Evolutionary conservation across 768 basidiomycete genomes (phyloP).

Genomic region (Omphalotus guepiniiformis): DNA sequence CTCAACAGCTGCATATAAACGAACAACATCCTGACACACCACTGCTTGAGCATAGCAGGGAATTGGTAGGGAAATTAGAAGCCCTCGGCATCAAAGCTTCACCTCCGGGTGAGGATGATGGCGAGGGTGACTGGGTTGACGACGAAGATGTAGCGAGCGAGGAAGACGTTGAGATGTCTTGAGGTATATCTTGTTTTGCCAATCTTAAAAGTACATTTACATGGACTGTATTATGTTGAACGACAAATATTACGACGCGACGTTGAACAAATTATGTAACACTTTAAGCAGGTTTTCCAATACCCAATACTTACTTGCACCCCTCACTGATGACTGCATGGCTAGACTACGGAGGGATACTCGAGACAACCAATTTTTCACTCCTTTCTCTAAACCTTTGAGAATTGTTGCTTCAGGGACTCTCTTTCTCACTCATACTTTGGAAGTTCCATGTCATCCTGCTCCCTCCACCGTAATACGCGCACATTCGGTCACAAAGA

Average conservation of each 20-base stretch:
- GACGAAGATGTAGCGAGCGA: slow-evolving; percentile 55
- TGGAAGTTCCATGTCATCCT: slow-evolving; percentile 59
- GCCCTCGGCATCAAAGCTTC: slow-evolving; percentile 61
- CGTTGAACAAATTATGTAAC: no score
- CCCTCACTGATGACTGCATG: no score
- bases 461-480: slow-evolving; percentile 53
- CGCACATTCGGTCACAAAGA: slow-evolving; percentile 65
- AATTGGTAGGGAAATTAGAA: slow-evolving; percentile 68
- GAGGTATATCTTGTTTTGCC: neutral
- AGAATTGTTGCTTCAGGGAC: slow-evolving; percentile 79
- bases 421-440: slow-evolving; percentile 72
- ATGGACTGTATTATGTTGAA: no score
- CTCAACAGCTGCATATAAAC: slow-evolving; percentile 56
- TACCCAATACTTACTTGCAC: neutral
- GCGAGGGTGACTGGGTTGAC: slow-evolving; percentile 39
- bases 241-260: no score
- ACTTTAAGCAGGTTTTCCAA: no score
- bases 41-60: slow-evolving; percentile 68
- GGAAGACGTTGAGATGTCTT: slow-evolving; percentile 59
- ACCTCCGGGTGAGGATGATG: slow-evolving; percentile 51
- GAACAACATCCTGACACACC: slow-evolving; percentile 76
- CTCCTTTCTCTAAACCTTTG: slow-evolving; percentile 36
- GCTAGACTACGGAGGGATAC: slow-evolving; percentile 43
- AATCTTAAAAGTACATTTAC: no score
- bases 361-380: slow-evolving; percentile 25